A percentile compares a stretch with the other conserved stretches of the same genome.
Conservation (phyloP, 148 eudicot species). For the Vaccinium corymbosum region DNA sequence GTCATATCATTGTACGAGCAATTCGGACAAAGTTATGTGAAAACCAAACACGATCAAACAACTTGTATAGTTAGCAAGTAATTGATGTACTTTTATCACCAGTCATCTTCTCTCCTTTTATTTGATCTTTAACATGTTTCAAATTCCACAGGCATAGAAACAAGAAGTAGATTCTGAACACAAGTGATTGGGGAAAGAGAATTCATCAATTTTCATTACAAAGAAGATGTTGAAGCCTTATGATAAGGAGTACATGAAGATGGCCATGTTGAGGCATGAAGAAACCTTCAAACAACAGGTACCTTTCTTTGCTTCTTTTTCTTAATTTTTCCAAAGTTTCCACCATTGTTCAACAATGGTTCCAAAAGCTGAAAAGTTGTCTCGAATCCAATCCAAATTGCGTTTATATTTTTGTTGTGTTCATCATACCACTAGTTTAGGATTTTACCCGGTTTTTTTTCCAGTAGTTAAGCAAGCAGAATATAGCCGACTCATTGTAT, state of each 20-base stretch:
- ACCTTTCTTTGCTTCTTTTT: background rate
- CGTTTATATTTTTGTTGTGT: no score
- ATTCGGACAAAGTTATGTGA: no score
- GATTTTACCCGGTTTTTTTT: background rate
- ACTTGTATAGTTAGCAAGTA: no score
- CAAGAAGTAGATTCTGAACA: background rate
- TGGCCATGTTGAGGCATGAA: constrained; percentile 95
- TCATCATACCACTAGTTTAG: no score
- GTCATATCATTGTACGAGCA: no score
- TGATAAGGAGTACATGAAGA: constrained; percentile 72
- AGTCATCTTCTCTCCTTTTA: background rate
- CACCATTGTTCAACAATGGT: background rate
- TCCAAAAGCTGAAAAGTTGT: background rate
- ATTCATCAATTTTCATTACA: background rate
- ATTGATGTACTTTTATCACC: no score
- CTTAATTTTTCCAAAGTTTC: background rate
- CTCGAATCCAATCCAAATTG: background rate
- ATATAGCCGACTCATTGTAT: background rate
- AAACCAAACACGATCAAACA: no score
- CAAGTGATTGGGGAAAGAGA: background rate
- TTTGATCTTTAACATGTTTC: constrained; percentile 1
- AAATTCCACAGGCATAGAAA: constrained; percentile 9
- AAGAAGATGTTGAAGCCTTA: constrained; percentile 37
- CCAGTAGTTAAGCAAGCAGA: background rate
- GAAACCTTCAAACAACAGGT: constrained; percentile 88